Evolutionary conservation across 306 rosid genomes (phyloP).

Genomic region (Prunus kanzakura): DNA sequence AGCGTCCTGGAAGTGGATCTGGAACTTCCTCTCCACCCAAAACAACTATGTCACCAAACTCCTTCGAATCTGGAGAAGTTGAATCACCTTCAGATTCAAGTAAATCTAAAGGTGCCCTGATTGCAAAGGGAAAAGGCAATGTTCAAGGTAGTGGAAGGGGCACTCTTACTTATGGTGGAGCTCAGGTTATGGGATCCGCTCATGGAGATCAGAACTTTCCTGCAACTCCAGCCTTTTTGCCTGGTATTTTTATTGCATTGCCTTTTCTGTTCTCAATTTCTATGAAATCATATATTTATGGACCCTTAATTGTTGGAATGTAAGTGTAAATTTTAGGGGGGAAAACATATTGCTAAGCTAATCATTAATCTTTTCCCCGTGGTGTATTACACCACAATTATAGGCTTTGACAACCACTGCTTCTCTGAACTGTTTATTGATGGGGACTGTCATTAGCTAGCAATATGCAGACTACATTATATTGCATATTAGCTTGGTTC

Average conservation of each 20-base stretch:
- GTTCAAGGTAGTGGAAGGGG: slow-evolving; percentile 76
- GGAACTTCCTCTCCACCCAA: slow-evolving; percentile 75
- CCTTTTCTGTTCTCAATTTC: not conserved
- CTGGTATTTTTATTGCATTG: slow-evolving; percentile 54
- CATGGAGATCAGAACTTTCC: slow-evolving; percentile 90
- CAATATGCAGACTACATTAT: not conserved
- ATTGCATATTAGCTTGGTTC: not conserved
- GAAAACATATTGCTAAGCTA: not conserved
- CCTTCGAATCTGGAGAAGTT: slow-evolving; percentile 61
- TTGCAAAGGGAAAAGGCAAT: slow-evolving; percentile 74
- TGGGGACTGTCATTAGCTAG: not conserved
- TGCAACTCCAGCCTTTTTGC: slow-evolving; percentile 64
- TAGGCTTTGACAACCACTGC: not conserved
- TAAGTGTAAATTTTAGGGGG: not conserved
- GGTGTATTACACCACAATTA: not conserved
- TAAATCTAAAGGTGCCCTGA: slow-evolving; percentile 62
- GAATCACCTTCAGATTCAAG: slow-evolving; percentile 66
- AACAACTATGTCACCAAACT: slow-evolving; percentile 41
- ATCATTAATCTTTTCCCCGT: not conserved
- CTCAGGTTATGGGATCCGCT: slow-evolving; percentile 60
- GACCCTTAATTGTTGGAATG: not conserved
- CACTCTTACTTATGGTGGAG: slow-evolving; percentile 61
- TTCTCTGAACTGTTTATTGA: not conserved
- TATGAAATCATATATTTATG: not conserved
- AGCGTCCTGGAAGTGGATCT: slow-evolving; percentile 72